Conservation (phyloP, 2,329 filamentous ascomycete genomes). For the Samsoniella hepiali region DNA sequence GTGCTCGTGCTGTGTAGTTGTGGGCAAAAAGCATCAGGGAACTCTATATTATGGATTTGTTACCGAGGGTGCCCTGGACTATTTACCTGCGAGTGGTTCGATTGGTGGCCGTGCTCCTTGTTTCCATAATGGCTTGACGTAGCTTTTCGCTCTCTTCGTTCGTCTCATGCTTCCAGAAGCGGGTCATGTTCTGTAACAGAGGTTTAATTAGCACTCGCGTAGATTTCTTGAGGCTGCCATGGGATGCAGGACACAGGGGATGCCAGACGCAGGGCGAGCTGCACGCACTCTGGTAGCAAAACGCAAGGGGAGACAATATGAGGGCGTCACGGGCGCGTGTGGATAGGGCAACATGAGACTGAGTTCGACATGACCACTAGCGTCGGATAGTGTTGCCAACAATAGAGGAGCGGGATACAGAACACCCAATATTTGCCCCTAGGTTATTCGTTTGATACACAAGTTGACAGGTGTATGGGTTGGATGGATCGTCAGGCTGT, state of each 20-base stretch:
- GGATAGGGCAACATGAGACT: not conserved
- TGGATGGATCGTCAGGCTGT: not conserved
- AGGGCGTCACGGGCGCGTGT: not conserved
- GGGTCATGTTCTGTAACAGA: not conserved
- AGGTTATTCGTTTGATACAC: too few species aligned
- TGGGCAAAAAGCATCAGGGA: not conserved
- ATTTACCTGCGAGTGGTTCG: not conserved
- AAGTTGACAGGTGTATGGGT: too few species aligned
- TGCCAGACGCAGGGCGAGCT: not conserved
- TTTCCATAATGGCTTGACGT: not conserved
- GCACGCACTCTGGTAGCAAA: not conserved
- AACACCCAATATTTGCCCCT: not conserved
- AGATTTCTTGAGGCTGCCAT: not conserved
- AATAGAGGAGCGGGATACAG: not conserved
- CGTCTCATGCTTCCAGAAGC: not conserved
- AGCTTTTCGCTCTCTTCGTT: not conserved
- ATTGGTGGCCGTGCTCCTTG: not conserved
- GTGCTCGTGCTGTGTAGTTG: not conserved
- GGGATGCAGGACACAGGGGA: not conserved
- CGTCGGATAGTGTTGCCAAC: not conserved
- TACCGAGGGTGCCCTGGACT: not conserved
- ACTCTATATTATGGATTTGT: slow-evolving; percentile 13
- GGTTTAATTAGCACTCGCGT: not conserved
- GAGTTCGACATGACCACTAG: not conserved
- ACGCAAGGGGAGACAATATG: not conserved